phyloP scores from a whole-genome alignment of 1,139 yeast species.

The Pichia sp. region DNA sequence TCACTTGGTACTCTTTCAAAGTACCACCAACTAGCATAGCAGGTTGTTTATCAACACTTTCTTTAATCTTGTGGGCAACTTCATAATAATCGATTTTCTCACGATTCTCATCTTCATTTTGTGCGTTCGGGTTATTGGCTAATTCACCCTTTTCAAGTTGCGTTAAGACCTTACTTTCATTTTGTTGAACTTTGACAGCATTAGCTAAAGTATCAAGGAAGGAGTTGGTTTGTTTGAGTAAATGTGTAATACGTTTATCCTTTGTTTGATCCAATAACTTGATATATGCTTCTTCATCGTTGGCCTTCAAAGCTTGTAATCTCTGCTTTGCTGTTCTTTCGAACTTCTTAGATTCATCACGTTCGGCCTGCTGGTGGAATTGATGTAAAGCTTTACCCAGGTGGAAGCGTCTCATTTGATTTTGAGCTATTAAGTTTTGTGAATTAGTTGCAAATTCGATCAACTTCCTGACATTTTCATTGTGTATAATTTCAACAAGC shows the following conservation, averaged over 20 bases:
- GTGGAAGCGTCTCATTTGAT: constrained; percentile 23
- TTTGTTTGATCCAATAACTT: constrained; percentile 76
- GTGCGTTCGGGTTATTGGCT: constrained; percentile 24
- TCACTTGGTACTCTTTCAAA: constrained; percentile 86
- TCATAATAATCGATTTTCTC: constrained; percentile 71
- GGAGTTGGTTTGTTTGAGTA: constrained; percentile 70
- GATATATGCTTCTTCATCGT: constrained; percentile 81
- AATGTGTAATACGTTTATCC: constrained; percentile 77
- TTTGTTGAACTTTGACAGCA: constrained; percentile 73
- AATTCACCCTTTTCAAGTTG: constrained; percentile 31
- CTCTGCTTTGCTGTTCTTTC: constrained; percentile 81
- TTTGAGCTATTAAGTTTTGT: constrained; percentile 29
- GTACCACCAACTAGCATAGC: constrained; percentile 75
- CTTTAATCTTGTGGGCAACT: constrained; percentile 72
- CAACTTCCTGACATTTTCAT: constrained; percentile 41
- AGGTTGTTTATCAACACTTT: constrained; percentile 63
- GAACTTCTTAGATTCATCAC: constrained; percentile 68
- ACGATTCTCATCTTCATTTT: constrained; percentile 45
- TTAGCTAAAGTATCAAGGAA: constrained; percentile 73
- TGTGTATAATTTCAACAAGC: constrained; percentile 42
- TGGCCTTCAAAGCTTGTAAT: constrained; percentile 77
- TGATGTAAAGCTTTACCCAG: constrained; percentile 29
- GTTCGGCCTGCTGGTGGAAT: constrained; percentile 46
- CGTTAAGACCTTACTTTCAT: constrained; percentile 42
- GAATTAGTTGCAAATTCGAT: constrained; percentile 35